These are phyloP conservation scores for Phytophthora quininea DNA, from an alignment of 352 stramenopile genomes.

Conservation along the genomic window DNA sequence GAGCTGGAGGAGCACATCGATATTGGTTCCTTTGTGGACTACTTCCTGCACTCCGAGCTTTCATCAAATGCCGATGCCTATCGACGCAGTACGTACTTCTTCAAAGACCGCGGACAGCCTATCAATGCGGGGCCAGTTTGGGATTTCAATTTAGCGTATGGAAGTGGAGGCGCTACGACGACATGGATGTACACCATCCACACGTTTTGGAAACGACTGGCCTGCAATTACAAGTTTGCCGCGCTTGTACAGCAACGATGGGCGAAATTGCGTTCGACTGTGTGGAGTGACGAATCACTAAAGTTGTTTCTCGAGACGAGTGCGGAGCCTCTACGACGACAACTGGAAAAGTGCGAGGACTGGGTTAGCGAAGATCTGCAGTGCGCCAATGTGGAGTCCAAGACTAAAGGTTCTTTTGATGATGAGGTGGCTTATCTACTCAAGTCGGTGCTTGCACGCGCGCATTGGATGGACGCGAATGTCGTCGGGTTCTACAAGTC, in stretches of 20 bases:
- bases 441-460: slow-evolving; percentile 39
- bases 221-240: slow-evolving; percentile 78
- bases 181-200: slow-evolving; percentile 62
- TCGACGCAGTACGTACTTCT: slow-evolving; percentile 67
- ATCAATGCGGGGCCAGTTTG: slow-evolving; percentile 75
- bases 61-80: slow-evolving; percentile 71
- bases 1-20: slow-evolving; percentile 59
- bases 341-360: slow-evolving; percentile 46
- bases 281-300: slow-evolving; percentile 66
- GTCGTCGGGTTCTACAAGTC: slow-evolving; percentile 46
- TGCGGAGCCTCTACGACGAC: slow-evolving; percentile 47
- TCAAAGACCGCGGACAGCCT: slow-evolving; percentile 66
- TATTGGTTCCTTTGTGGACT: slow-evolving; percentile 74
- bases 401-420: slow-evolving; percentile 41
- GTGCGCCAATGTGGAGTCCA: slow-evolving; percentile 53
- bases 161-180: slow-evolving; percentile 39
- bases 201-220: slow-evolving; percentile 66
- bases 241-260: slow-evolving; percentile 63
- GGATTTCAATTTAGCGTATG: slow-evolving; percentile 78
- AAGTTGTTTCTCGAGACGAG: slow-evolving; percentile 44
- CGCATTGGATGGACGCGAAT: slow-evolving; percentile 62
- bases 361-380: slow-evolving; percentile 64
- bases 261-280: slow-evolving; percentile 41
- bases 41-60: slow-evolving; percentile 72
- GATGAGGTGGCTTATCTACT: slow-evolving; percentile 45